Conservation (phyloP, 768 basidiomycete genomes). For the Termitomyces sp. region DNA sequence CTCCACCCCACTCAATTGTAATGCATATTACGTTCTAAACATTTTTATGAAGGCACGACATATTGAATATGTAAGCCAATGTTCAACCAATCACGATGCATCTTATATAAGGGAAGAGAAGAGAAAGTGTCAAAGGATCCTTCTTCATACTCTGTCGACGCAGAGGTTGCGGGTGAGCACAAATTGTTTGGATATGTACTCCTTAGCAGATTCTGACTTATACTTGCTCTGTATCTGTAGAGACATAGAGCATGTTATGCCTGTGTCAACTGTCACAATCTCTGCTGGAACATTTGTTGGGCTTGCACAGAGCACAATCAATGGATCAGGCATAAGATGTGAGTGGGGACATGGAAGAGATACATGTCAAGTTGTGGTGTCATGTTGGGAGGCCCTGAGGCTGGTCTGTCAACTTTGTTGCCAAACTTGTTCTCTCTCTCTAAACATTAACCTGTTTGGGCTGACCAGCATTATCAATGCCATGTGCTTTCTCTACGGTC, state of each 20-base stretch:
- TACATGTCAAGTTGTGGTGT: constrained; percentile 11
- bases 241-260: constrained; percentile 16
- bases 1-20: constrained; percentile 13
- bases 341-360: constrained; percentile 17
- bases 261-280: constrained; percentile 9
- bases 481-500: constrained; percentile 5
- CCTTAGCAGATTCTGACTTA: constrained; percentile 11
- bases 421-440: neutral
- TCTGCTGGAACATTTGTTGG: constrained; percentile 12
- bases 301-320: constrained; percentile 13
- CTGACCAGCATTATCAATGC: constrained; percentile 4
- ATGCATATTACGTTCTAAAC: neutral
- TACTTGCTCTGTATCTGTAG: neutral
- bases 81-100: neutral
- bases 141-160: neutral
- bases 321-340: constrained; percentile 12
- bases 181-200: neutral
- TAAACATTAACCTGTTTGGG: neutral
- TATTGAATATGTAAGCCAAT: neutral
- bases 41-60: too few species aligned
- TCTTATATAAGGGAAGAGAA: constrained; percentile 1
- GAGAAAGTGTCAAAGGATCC: too few species aligned
- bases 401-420: constrained; percentile 14
- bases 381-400: constrained; percentile 15
- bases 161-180: neutral